Evolutionary conservation across 495 filamentous ascomycete species (phyloP), one percentile per base, ranked within the genome.

Genomic region (Penicillium salamii): DNA sequence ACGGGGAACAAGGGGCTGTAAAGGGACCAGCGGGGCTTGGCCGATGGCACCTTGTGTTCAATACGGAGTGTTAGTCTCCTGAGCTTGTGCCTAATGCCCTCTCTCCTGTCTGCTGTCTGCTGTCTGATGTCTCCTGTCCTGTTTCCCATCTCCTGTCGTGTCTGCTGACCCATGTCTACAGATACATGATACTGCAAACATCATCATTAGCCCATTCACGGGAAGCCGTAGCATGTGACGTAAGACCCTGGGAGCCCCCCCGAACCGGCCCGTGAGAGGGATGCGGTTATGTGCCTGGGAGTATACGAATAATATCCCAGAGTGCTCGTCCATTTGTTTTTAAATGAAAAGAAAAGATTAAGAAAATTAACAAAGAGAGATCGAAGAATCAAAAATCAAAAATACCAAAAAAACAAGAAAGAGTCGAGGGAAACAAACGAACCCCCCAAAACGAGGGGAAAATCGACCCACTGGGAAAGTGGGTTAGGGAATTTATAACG

Each of bases 401-500:
- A 9, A 18, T 26, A 35, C 7, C 18, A 2, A 7, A 32, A 11
- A 32, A 11, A 32, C 29, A 32, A 11, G 12, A 43, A 36, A 43
- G n/a, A 29, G 45, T 40, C 7, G 29, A 14, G 26, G 13, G 21
- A 38, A 24, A 29, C 41, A 24, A 46, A 57, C 39, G 37, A 54
- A 36, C 43, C 29, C 21, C 52, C 21, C 50, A 29, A 61, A 54
- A 59, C 53, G 52, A 62, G 62, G 65, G 67, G 65, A 58, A 55
- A 63, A 70, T 66, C 29, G 66, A 71, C 65, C 68, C 68, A 71
- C 68, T 41, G 52, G 63, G 54, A 52, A 59, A 55, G 56, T 52
- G 58, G 62, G 56, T 60, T 66, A 55, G 55, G 57, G 52, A 65
- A 60, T 65, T 71, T 69, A 68, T 67, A 69, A 69, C 57, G 54